Evolutionary conservation across 768 basidiomycete genomes (phyloP).

Genomic region (Amanita pseudoporphyria): DNA sequence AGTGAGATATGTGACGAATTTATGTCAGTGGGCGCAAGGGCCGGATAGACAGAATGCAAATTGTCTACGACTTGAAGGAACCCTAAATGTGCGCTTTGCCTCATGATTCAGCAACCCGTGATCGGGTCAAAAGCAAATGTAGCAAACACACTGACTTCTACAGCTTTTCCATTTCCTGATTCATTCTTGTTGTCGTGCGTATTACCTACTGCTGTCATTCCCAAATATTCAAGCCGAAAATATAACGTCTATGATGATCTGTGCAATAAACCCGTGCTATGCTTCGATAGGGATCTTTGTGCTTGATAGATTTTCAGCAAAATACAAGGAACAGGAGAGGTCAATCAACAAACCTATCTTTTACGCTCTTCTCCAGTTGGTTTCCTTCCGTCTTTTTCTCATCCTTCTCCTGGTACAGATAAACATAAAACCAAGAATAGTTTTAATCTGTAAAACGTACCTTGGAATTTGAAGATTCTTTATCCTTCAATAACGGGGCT

Average conservation of each 20-base stretch:
- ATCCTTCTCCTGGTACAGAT: constrained; percentile 41
- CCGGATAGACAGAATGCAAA: no score
- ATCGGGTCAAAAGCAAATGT: no score
- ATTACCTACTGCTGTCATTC: no score
- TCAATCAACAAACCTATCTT: constrained; percentile 58
- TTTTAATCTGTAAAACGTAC: constrained; percentile 16
- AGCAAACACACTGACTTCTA: no score
- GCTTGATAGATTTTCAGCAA: constrained; percentile 29
- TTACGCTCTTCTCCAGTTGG: constrained; percentile 79
- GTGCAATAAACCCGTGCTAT: constrained; percentile 88
- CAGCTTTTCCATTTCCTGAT: no score
- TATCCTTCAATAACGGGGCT: constrained; percentile 44
- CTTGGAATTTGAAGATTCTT: constrained; percentile 33
- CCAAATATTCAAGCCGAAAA: constrained; percentile 70
- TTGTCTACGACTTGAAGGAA: no score
- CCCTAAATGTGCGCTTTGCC: no score
- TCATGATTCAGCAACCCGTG: no score
- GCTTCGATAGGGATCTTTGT: constrained; percentile 85
- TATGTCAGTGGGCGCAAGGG: no score
- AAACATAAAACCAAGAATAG: constrained; percentile 6
- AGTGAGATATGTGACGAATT: no score
- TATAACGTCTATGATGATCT: constrained; percentile 87
- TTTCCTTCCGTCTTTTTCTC: constrained; percentile 86
- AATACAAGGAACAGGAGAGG: background rate
- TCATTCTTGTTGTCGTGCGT: no score